Base-by-base conservation (phyloP, 2,329 filamentous ascomycete genomes). In the Fusarium proliferatum region DNA sequence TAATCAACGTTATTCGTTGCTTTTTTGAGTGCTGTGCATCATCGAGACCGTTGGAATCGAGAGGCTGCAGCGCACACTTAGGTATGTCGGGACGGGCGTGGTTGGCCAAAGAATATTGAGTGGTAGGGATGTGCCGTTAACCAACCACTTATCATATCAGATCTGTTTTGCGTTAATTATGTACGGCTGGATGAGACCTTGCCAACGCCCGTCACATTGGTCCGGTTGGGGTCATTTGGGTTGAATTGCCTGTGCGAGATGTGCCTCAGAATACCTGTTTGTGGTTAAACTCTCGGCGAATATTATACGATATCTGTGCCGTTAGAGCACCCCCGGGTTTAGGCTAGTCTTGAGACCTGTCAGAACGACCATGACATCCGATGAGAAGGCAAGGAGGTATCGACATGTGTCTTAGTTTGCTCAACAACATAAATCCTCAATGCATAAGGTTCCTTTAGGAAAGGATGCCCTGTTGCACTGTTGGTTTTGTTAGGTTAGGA, bases 21-120 rank as follows among this genome's bases (percentile, higher is more conserved):
- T 69, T 72, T 73, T 74, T 73, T 49, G 70, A 71, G 76, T 70
- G 49, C 53, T 60, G 64, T 76, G 73, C 72, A 77, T 74, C 63
- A 69, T 65, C 65, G 65, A 59, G 62, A 57, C 76, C 74, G 72
- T 77, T 78, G 67, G 69, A 69, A 72, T 76, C 76, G 71, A 74
- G 59, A 64, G 61, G 64, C 74, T 77, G 76, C 76, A 77, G 72
- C 72, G 61, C 67, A 67, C 42, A 68, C 74, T 71, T 67, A 64
- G 70, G 67, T 30, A 30, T 30, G 28, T 65, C 57, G 43, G 67
- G 64, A 58, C 41, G 55, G 49, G 36, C 38, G 59, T 62, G 61
- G 61, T 55, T 60, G 55, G 57, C 51, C 60, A 60, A 52, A 66
- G 56, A 53, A 61, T 69, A 73, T 65, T 67, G 23, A 45, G 41